Evolutionary conservation across 305 asterid genomes (phyloP).

Genomic region (Fraxinus velutina): DNA sequence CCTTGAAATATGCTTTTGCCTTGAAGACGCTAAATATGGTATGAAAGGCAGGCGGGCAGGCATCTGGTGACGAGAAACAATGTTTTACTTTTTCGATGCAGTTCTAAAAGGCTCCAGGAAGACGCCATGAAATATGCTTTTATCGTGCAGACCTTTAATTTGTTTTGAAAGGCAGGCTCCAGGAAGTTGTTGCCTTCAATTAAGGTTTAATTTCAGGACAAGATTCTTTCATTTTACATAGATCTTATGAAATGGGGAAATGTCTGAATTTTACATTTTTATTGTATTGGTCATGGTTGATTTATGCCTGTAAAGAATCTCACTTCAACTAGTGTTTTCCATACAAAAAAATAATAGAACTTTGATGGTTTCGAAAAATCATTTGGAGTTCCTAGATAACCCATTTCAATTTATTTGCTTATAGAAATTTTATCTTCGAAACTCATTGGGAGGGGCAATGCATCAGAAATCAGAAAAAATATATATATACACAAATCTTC

Average conservation of each 20-base stretch:
- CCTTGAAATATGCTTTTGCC: conserved; percentile 67
- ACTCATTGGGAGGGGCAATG: not conserved
- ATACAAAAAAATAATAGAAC: not conserved
- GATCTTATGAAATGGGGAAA: not conserved
- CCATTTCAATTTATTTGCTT: not conserved
- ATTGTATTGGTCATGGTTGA: not conserved
- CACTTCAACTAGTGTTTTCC: not conserved
- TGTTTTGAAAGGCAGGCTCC: conserved; percentile 50
- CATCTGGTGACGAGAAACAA: not conserved
- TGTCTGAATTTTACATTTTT: not conserved
- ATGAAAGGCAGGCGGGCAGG: not conserved
- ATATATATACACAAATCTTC: not conserved
- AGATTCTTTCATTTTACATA: not conserved
- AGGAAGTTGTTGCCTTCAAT: conserved; percentile 83
- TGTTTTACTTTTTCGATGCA: conserved; percentile 28
- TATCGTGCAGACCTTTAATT: conserved; percentile 57
- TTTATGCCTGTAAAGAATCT: not conserved
- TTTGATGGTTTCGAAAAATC: not conserved
- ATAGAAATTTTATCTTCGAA: not conserved
- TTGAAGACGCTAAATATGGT: conserved; percentile 65
- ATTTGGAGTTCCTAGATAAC: not conserved
- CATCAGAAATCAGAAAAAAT: not conserved
- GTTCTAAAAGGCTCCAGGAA: conserved; percentile 86
- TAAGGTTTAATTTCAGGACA: conserved; percentile 35
- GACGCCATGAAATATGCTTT: conserved; percentile 73